phyloP scores from a whole-genome alignment of 2,329 filamentous ascomycete genomes.

The Epicoccum nigrum region DNA sequence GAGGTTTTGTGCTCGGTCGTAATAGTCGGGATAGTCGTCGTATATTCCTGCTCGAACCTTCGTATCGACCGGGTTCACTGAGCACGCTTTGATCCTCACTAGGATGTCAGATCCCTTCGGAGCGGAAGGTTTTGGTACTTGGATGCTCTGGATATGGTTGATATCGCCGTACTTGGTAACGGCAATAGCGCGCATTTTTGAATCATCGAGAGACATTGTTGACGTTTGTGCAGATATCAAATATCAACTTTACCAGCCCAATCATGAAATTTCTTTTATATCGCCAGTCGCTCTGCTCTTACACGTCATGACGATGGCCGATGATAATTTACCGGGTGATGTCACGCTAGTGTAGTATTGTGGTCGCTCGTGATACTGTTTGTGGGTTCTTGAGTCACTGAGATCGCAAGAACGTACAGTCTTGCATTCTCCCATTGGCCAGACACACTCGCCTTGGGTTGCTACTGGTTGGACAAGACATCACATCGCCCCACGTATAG shows the following conservation, averaged over 20 bases:
- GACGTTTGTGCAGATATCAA: background rate
- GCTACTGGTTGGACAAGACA: too few relatives aligned
- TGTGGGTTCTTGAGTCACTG: too few relatives aligned
- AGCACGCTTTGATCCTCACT: conserved; percentile 30
- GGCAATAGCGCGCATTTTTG: conserved; percentile 41
- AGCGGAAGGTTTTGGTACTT: conserved; percentile 40
- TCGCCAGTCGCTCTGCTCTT: background rate
- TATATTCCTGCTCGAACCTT: conserved; percentile 29
- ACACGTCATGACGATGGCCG: conserved; percentile 7
- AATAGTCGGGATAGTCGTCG: conserved; percentile 41
- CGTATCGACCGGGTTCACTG: conserved; percentile 32
- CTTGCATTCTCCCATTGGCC: too few relatives aligned
- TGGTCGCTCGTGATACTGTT: too few relatives aligned
- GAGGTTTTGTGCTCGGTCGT: conserved; percentile 10
- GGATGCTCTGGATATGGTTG: conserved; percentile 32
- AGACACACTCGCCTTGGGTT: too few relatives aligned
- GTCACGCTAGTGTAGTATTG: too few relatives aligned
- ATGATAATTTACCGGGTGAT: too few relatives aligned
- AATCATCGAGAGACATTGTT: background rate
- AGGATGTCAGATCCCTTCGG: conserved; percentile 46
- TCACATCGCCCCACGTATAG: too few relatives aligned
- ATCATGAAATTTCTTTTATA: background rate
- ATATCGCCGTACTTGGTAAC: conserved; percentile 37
- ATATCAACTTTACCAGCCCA: background rate
- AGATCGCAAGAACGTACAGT: too few relatives aligned